Evolutionary conservation across 1,284 basidiomycete genomes (phyloP), one percentile per base, ranked within the genome.

Genomic region (Lentinula novae-zelandiae): DNA sequence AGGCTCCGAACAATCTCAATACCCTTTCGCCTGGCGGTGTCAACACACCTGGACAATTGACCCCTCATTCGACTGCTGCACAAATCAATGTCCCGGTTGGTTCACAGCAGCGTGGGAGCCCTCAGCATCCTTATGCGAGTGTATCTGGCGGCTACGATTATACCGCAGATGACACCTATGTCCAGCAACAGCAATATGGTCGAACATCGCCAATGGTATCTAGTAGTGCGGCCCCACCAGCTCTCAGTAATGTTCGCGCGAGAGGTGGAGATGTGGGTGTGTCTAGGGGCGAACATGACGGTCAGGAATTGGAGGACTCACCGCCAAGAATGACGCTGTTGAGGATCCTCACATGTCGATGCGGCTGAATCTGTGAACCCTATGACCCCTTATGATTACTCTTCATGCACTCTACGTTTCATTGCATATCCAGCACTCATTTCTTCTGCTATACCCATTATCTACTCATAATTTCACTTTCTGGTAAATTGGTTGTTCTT

Each of bases 141-240:
- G 80, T 78, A 51, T 70, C 76, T 15, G 75, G 75, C 40, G 82
- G 80, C 15, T 83, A 82, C 70, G 87, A 90, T 66, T 82, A 83
- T 66, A 73, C 73, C 60, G 75, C 77, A 51, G 75, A 79, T 64
- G 72, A 73, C 56, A 71, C 74, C 42, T 76, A 84, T 60, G 82
- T 82, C 63, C 81, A 80, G 57, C 81, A 80, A 57, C 78, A 77
- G 67, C 76, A 71, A 62, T 92, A 92, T 67, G 87, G 87, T 22
- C 82, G 86, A 51, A 79, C 82, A 50, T 90, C 89, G 42, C 88
- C 88, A 17, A 92, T 92, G 89, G 81, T 89, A 57, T 81, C 87
- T 40, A 85, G 77, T 62, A 80, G 81, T 53, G 84, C 84, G 51
- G 87, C 82, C 34, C 87, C 86, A 58, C 88, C 87, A 34, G 87